Conservation (phyloP, 106 monocot species). For the Acorus gramineus region DNA sequence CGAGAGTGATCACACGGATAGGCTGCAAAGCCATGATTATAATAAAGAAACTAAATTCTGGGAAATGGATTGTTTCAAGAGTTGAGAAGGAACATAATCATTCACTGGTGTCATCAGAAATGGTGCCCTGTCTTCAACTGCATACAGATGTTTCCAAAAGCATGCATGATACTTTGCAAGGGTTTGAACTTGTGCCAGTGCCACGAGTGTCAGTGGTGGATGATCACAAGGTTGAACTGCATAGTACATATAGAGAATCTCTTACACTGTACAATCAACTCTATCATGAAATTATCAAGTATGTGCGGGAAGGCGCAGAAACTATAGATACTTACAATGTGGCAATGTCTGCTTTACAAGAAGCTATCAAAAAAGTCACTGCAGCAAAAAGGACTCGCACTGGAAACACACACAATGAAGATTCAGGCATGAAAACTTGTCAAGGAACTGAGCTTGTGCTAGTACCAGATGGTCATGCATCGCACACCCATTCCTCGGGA, state of each 20-base stretch:
- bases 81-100: no score
- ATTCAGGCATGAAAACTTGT: not conserved
- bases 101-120: not conserved
- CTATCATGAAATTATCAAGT: constrained; percentile 36
- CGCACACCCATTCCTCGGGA: not conserved
- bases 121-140: not conserved
- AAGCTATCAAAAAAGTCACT: constrained; percentile 45
- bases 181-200: not conserved
- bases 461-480: not conserved
- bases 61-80: not conserved
- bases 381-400: constrained; percentile 21
- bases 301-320: constrained; percentile 37
- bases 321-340: constrained; percentile 34
- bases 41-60: no score
- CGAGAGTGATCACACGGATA: no score
- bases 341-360: constrained; percentile 40
- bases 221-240: constrained; percentile 5
- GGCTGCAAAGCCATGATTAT: no score
- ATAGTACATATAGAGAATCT: constrained; percentile 15
- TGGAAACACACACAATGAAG: not conserved
- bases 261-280: constrained; percentile 32
- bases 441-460: not conserved
- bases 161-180: not conserved
- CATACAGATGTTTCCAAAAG: not conserved
- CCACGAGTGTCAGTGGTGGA: not conserved